Base-by-base conservation (phyloP, 371 early-diverging fungal species). In the Zopfochytrium polystomum region DNA sequence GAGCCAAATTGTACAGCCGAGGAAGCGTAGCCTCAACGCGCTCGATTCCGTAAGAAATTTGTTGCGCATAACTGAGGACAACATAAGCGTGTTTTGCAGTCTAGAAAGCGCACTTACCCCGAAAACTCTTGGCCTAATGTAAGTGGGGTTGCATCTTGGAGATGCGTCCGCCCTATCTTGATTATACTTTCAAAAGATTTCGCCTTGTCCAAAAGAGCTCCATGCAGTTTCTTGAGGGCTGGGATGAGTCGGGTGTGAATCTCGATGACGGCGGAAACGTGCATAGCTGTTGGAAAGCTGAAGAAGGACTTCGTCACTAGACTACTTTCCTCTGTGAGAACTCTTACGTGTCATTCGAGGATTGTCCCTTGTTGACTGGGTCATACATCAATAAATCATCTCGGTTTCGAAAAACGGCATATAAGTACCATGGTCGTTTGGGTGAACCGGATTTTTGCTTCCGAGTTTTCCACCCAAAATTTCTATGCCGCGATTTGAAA, bases 271-370 rank as follows among this genome's bases (percentile, higher is more conserved):
- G 92, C 91, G 30, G 93, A 85, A 58, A 95, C 84, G 77, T 95
- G 94, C 96, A 95, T 95, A 45, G 92, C 94, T 3, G 94, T 95
- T 27, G 96, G 96, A 80, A 95, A 95, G 43, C 58, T n/a, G n/a
- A n/a, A n/a, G n/a, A n/a, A n/a, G n/a, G n/a, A n/a, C n/a, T n/a
- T n/a, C n/a, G n/a, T n/a, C n/a, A n/a, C n/a, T n/a, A n/a, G n/a
- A n/a, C n/a, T n/a, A n/a, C n/a, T n/a, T n/a, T n/a, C n/a, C n/a
- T n/a, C n/a, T n/a, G 15, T n/a, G 18, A 50, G 6, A 27, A 7
- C n/a, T 70, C 75, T 71, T 66, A 85, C 81, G 94, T 90, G 71
- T 95, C 95, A 60, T 95, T 95, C 29, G 93, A 92, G 11, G 92
- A 91, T 76, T 95, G 95, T 60, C 86, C 83, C 89, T 90, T 91